Base-by-base conservation (phyloP, 805 yeast species). In the Myxozyma mucilagina region DNA sequence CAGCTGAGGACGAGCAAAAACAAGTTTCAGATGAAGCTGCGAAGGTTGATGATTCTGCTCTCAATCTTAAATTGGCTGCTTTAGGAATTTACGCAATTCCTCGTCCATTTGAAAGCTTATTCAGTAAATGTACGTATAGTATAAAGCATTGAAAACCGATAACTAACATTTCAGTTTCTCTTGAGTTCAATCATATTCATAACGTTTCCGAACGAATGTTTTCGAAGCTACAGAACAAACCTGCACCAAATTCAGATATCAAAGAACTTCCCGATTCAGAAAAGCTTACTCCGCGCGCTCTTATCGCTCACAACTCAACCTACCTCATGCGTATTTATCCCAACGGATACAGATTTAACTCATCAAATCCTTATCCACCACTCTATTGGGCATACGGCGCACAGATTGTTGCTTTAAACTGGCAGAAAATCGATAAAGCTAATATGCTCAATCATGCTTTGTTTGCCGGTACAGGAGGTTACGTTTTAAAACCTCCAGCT, bases 341-440 rank as follows among this genome's bases (percentile, higher is more conserved):
- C 0, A 85, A 94, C 1, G 85, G 85, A 10, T 81, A 84, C 59
- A 75, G 97, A 42, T 80, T 89, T 65, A 85, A 79, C 57, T 90
- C 97, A 0, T 80, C 89, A 1, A 93, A 93, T 70, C 92, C 90
- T 70, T 81, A 80, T 48, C 97, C 98, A 0, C 75, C 89, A 1
- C 73, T 74, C 0, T 90, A 83, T 69, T 93, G 99, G 98, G 79
- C 79, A 52, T 76, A 81, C 54, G 99, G 99, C 0, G 86, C 82
- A 9, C 98, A 93, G 71, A 83, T 94, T 89, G 97, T 89, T 3
- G 97, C 98, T 0, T 87, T 96, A 0, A 93, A 93, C 71, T 93
- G 97, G 97, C 98, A 93, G 74, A 86, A 93, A 0, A 86, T 84
- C 71, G 99, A 94, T 69, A 61, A 50, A 36, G 39, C 60, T 9